A percentile compares a stretch with the other conserved stretches of the same genome.
Evolutionary conservation across 352 stramenopile genomes (phyloP).

Genomic region (Aphanomyces stellatus): DNA sequence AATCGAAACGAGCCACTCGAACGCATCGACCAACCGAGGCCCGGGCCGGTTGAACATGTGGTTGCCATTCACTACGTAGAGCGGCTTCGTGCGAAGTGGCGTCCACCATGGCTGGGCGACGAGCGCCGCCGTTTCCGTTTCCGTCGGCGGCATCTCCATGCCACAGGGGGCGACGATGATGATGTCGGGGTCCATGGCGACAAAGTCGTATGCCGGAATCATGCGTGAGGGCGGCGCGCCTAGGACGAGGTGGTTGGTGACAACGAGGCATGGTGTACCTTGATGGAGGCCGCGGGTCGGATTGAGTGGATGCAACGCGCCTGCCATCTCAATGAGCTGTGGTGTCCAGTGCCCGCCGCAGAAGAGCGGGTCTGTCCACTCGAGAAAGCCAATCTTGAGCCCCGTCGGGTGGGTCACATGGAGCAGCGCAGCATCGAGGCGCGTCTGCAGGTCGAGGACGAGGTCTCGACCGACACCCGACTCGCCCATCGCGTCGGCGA

Average conservation of each 20-base stretch:
- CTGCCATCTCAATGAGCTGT: slow-evolving; percentile 18
- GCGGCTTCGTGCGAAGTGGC: neutral
- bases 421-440: neutral
- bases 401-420: neutral
- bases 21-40: slow-evolving; percentile 15
- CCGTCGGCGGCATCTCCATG: slow-evolving; percentile 4
- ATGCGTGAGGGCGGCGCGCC: neutral
- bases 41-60: slow-evolving; percentile 21
- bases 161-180: slow-evolving; percentile 15
- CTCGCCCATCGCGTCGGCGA: neutral
- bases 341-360: slow-evolving; percentile 20
- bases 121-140: neutral
- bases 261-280: neutral
- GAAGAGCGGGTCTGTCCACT: slow-evolving; percentile 16
- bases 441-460: neutral
- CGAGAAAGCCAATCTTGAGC: slow-evolving; percentile 10
- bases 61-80: slow-evolving; percentile 17
- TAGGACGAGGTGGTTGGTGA: neutral
- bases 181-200: slow-evolving; percentile 5
- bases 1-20: slow-evolving; percentile 18
- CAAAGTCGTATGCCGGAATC: slow-evolving; percentile 5
- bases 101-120: neutral
- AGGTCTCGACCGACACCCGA: neutral
- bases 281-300: neutral
- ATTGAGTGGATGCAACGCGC: slow-evolving; percentile 9